phyloP scores from a whole-genome alignment of 2,329 filamentous ascomycete genomes.

The Cladosporium sp. region DNA sequence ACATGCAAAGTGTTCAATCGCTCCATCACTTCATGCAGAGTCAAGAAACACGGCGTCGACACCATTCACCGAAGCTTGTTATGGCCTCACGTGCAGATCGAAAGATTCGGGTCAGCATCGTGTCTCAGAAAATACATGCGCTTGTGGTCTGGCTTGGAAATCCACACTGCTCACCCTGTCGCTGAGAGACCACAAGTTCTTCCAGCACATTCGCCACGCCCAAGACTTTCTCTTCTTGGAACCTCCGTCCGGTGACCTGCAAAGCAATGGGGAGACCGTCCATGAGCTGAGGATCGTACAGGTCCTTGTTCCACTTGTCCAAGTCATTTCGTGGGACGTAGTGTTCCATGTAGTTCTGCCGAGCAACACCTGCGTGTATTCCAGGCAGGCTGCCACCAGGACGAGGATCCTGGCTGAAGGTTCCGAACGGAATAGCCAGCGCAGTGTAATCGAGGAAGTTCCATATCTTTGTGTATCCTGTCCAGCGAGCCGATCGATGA shows the following conservation, averaged over 20 bases:
- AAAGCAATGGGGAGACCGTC: slow-evolving; percentile 79
- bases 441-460: slow-evolving; percentile 56
- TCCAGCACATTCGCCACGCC: slow-evolving; percentile 57
- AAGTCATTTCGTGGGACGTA: slow-evolving; percentile 52
- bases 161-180: no score
- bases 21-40: no score
- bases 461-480: slow-evolving; percentile 36
- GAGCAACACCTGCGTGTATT: background rate
- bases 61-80: no score
- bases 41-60: no score
- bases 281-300: slow-evolving; percentile 78
- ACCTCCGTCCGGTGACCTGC: slow-evolving; percentile 72
- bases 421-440: slow-evolving; percentile 56
- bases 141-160: no score
- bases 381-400: slow-evolving; percentile 1
- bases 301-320: slow-evolving; percentile 53
- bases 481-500: slow-evolving; percentile 37
- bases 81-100: no score
- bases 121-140: no score
- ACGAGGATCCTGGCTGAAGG: slow-evolving; percentile 43
- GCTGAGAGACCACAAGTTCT: background rate
- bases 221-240: slow-evolving; percentile 83
- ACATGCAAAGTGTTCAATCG: background rate
- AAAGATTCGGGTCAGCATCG: no score
- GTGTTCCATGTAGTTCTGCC: background rate